phyloP scores from a whole-genome alignment of 179 eudicot species.

The Camellia oleifera region DNA sequence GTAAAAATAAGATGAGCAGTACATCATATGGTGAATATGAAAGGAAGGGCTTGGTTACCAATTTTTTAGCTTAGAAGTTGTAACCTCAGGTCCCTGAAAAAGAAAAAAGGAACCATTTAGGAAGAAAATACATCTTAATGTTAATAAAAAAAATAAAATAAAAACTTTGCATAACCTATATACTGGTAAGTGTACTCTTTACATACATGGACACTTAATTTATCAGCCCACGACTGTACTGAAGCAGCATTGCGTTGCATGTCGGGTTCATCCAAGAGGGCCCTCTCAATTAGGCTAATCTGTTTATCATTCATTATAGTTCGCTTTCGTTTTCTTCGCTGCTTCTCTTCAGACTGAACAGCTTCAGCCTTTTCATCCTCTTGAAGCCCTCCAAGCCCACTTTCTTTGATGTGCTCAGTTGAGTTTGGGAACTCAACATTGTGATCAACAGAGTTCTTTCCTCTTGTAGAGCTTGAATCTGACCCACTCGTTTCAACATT shows the following conservation, averaged over 20 bases:
- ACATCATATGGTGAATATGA: neutral
- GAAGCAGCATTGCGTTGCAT: slow-evolving; percentile 72
- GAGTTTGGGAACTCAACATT: slow-evolving; percentile 33
- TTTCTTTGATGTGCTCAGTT: slow-evolving; percentile 30
- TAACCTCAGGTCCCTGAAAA: slow-evolving; percentile 88
- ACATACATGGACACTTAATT: slow-evolving; percentile 72
- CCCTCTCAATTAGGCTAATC: slow-evolving; percentile 61
- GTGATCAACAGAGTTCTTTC: slow-evolving; percentile 38
- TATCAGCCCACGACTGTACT: slow-evolving; percentile 67
- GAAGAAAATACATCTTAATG: slow-evolving; percentile 7
- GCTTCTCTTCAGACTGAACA: slow-evolving; percentile 48
- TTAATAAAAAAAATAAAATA: neutral
- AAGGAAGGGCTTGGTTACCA: slow-evolving; percentile 47
- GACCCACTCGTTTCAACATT: slow-evolving; percentile 70
- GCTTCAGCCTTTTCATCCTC: slow-evolving; percentile 57
- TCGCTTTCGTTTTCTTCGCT: slow-evolving; percentile 72
- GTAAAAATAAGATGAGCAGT: neutral
- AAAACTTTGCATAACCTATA: neutral
- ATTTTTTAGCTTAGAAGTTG: slow-evolving; percentile 76
- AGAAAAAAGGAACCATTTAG: slow-evolving; percentile 19
- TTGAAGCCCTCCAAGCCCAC: slow-evolving; percentile 30
- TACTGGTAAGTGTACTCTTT: slow-evolving; percentile 2
- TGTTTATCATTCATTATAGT: slow-evolving; percentile 81
- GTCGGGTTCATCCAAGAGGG: slow-evolving; percentile 75
- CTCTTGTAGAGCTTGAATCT: slow-evolving; percentile 67